These are phyloP conservation scores for Pichia thaimueangensis DNA, from an alignment of 805 yeast genomes.

Conservation along the genomic window DNA sequence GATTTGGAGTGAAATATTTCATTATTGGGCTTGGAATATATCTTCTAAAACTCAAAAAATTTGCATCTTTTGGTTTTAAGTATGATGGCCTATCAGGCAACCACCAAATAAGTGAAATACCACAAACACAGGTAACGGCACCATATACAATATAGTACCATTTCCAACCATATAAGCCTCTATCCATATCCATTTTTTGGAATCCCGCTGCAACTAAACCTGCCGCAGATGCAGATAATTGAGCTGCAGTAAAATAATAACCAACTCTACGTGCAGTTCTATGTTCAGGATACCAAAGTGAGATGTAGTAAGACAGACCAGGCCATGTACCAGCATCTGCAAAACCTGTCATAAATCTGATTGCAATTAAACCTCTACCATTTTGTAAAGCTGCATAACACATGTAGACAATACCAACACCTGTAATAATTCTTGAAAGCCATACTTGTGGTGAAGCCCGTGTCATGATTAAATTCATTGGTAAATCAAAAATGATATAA, in stretches of 20 bases:
- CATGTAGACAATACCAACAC: slow-evolving; percentile 71
- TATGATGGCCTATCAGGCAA: slow-evolving; percentile 69
- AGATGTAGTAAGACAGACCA: slow-evolving; percentile 76
- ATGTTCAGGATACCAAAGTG: slow-evolving; percentile 79
- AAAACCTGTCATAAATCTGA: slow-evolving; percentile 65
- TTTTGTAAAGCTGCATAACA: slow-evolving; percentile 62
- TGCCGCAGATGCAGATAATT: slow-evolving; percentile 82
- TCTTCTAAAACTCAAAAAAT: slow-evolving; percentile 16
- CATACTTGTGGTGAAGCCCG: slow-evolving; percentile 76
- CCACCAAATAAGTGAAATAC: slow-evolving; percentile 70
- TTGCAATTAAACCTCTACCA: slow-evolving; percentile 58
- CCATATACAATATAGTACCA: slow-evolving; percentile 84
- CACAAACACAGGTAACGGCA: slow-evolving; percentile 54
- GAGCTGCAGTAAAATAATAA: slow-evolving; percentile 88
- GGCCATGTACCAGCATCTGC: slow-evolving; percentile 91
- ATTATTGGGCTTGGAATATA: slow-evolving; percentile 17
- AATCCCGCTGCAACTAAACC: slow-evolving; percentile 85
- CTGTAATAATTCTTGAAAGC: slow-evolving; percentile 69
- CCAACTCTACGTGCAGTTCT: slow-evolving; percentile 76
- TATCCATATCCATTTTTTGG: slow-evolving; percentile 68
- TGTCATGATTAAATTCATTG: slow-evolving; percentile 86
- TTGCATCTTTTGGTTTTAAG: slow-evolving; percentile 14
- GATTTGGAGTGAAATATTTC: slow-evolving; percentile 21
- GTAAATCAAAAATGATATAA: slow-evolving; percentile 76
- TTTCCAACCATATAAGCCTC: slow-evolving; percentile 77